Evolutionary conservation across 2,329 filamentous ascomycete species (phyloP).

Genomic region (Drechslerella stenobrocha): DNA sequence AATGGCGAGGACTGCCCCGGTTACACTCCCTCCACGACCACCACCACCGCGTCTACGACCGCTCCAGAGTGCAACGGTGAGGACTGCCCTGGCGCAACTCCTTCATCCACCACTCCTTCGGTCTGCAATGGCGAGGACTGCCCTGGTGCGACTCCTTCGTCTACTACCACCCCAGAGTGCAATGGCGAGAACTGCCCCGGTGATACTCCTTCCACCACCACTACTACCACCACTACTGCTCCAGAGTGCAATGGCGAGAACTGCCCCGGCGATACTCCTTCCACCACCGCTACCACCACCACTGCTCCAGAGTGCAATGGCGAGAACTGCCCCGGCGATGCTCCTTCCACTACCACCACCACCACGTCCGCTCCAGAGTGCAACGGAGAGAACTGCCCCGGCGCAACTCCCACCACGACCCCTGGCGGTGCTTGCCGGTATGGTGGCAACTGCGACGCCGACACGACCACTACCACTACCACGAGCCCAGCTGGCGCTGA

Average conservation of each 20-base stretch:
- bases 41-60: not conserved
- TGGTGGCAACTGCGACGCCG: not conserved
- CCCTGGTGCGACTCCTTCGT: not conserved
- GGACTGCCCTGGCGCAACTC: not conserved
- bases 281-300: not conserved
- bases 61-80: not conserved
- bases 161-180: not conserved
- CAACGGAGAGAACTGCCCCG: not conserved
- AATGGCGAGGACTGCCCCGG: conserved; percentile 10
- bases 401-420: not conserved
- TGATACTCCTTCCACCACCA: not conserved
- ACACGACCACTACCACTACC: conserved; percentile 4
- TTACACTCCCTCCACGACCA: conserved; percentile 15
- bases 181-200: conserved; percentile 3
- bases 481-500: not conserved
- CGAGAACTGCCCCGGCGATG: not conserved
- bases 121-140: not conserved
- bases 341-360: not conserved
- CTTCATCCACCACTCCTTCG: not conserved
- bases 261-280: not conserved
- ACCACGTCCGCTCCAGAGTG: not conserved
- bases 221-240: not conserved
- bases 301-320: not conserved
- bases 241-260: not conserved
- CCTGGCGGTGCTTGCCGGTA: not conserved